Evolutionary conservation across 108 stramenopile genomes (phyloP), one percentile per base, ranked within the genome.

Genomic region (Cyclotella kingstonii): DNA sequence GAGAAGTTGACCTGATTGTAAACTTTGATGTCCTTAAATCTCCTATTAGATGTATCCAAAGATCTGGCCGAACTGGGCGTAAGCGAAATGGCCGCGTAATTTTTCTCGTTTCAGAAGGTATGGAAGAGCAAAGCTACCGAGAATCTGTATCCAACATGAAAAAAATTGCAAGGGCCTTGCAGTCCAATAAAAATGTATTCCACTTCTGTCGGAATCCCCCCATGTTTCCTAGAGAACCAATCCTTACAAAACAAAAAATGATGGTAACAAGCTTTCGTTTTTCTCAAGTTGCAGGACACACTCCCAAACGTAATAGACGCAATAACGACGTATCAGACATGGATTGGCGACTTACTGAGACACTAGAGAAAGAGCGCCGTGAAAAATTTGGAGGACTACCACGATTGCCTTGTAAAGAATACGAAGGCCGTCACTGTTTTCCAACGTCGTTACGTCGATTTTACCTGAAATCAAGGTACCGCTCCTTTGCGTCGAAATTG

Each of bases 1-100:
- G 95, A 14, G 92, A 95, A 46, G 97, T 98, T 18, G 97, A 96
- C 67, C 68, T 98, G 19, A 96, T 95, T 53, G 87, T 98, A 25
- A 94, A 93, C 66, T 97, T 84, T 67, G 96, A 97, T 54, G 72
- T 76, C 0, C 56, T 94, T 5, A 78, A 86, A 26, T 89, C 86
- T 10, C 90, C 96, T 17, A 92, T 96, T 31, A 81, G 97, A 48
- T 60, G 33, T 18, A 47, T 59, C 34, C 57, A 68, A 21, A 22
- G 58, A 9, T 77, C 82, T 21, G 97, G 97, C 3, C 67, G 97
- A 39, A 97, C 97, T 3, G 96, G 95, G 0, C 76, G 97, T 6
- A 89, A 89, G 59, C 78, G 95, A 36, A 73, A 90, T 33, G 97
- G 97, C 7, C 69, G 89, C 27, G 94, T 95, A 0, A 82, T 94